These are phyloP conservation scores for Candida quercuum DNA, from an alignment of 805 yeast genomes.

Conservation along the genomic window DNA sequence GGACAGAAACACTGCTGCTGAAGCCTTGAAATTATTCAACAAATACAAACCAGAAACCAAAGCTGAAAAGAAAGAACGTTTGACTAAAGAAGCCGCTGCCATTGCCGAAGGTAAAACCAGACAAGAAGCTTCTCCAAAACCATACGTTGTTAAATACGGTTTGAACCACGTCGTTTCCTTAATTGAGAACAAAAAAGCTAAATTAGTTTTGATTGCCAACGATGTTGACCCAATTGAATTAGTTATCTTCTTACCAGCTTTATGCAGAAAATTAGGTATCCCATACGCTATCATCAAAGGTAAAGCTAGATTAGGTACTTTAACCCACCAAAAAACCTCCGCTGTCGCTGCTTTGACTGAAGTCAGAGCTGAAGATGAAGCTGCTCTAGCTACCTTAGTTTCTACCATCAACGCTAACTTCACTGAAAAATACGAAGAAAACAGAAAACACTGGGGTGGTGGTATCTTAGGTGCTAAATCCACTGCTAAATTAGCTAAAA, in stretches of 20 bases:
- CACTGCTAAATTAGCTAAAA: constrained; percentile 59
- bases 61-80: constrained; percentile 98
- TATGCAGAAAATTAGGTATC: constrained; percentile 98
- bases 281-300: constrained; percentile 99
- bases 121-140: constrained; percentile 95
- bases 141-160: constrained; percentile 96
- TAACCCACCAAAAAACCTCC: constrained; percentile 96
- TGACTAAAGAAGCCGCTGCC: constrained; percentile 98
- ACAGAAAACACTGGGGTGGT: constrained; percentile 99
- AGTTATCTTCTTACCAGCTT: constrained; percentile 96
- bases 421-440: constrained; percentile 88
- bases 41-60: constrained; percentile 98
- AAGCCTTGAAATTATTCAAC: constrained; percentile 94
- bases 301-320: constrained; percentile 96
- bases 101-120: constrained; percentile 97
- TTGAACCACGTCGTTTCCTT: constrained; percentile 97
- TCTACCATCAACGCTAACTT: constrained; percentile 93
- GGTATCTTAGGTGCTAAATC: constrained; percentile 97
- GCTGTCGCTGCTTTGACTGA: constrained; percentile 97
- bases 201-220: constrained; percentile 94
- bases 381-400: constrained; percentile 87
- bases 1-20: constrained; percentile 99
- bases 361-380: constrained; percentile 90
- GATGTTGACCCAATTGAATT: constrained; percentile 99
- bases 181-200: constrained; percentile 97